A percentile compares a stretch with the other conserved stretches of the same genome.
Evolutionary conservation across 306 rosid species (phyloP).

Genomic region (Trifolium subterraneum): DNA sequence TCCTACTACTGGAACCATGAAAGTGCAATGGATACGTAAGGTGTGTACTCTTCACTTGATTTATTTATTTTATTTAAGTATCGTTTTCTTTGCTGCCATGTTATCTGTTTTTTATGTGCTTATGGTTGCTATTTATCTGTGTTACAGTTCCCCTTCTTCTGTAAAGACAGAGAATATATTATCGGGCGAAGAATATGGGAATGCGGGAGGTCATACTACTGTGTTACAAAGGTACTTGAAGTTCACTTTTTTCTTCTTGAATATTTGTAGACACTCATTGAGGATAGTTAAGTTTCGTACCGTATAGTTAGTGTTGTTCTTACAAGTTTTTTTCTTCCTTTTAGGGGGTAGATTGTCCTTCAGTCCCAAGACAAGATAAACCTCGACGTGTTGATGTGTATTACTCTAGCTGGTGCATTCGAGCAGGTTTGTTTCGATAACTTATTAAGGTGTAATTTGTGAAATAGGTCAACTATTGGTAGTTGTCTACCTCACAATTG

Average conservation of each 20-base stretch:
- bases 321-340: background rate
- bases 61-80: background rate
- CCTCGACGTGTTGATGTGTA: slow-evolving; percentile 64
- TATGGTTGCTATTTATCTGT: slow-evolving; percentile 40
- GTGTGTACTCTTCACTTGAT: slow-evolving; percentile 38
- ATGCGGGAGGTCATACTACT: slow-evolving; percentile 65
- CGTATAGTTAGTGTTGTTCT: background rate
- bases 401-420: slow-evolving; percentile 78
- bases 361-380: slow-evolving; percentile 54
- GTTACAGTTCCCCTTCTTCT: slow-evolving; percentile 72
- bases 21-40: slow-evolving; percentile 66
- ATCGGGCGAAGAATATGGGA: slow-evolving; percentile 75
- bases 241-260: background rate
- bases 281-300: background rate
- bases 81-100: background rate
- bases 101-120: slow-evolving; percentile 31
- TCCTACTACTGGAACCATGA: slow-evolving; percentile 64
- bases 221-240: slow-evolving; percentile 66
- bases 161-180: slow-evolving; percentile 72
- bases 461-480: too few relatives aligned
- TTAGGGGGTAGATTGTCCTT: slow-evolving; percentile 63
- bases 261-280: slow-evolving; percentile 14
- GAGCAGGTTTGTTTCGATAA: slow-evolving; percentile 51
- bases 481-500: background rate
- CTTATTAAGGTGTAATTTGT: slow-evolving; percentile 12